phyloP scores from a whole-genome alignment of 148 eudicot species.

The Agrostemma githago region DNA sequence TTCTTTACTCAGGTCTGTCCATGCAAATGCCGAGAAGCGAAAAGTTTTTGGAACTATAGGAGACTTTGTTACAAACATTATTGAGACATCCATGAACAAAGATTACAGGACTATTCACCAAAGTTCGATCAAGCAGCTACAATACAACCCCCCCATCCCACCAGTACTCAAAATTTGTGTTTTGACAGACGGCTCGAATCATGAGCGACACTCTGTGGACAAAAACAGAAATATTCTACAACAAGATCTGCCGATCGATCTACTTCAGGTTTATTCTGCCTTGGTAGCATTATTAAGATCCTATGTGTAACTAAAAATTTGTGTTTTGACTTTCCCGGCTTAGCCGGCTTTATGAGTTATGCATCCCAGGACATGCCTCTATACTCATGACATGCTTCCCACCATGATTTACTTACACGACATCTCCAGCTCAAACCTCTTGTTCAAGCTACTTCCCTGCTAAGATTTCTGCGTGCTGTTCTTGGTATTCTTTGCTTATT shows the following conservation, averaged over 20 bases:
- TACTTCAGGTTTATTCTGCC: neutral
- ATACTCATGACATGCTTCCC: neutral
- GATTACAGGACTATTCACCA: neutral
- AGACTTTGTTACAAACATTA: neutral
- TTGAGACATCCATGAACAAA: neutral
- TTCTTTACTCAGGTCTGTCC: neutral
- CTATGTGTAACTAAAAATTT: neutral
- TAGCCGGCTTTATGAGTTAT: neutral
- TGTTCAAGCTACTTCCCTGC: constrained; percentile 33
- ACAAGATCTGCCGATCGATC: neutral
- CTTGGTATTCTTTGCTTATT: constrained; percentile 86
- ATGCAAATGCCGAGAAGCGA: neutral
- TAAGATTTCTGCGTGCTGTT: constrained; percentile 58
- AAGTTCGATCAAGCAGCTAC: neutral
- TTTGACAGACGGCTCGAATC: neutral
- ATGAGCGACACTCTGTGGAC: neutral
- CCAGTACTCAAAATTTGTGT: neutral
- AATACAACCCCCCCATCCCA: neutral
- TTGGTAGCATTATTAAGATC: constrained; percentile 1
- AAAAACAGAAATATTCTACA: constrained; percentile 7
- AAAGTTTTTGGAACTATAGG: neutral
- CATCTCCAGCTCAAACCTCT: constrained; percentile 15
- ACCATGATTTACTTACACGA: neutral
- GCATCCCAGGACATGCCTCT: neutral
- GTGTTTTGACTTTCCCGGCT: neutral